Percentiles rank a stretch among this genome's conserved stretches.
Evolutionary conservation across 176 grass and related monocot genomes (phyloP).

Genomic region (Ensete glaucum): DNA sequence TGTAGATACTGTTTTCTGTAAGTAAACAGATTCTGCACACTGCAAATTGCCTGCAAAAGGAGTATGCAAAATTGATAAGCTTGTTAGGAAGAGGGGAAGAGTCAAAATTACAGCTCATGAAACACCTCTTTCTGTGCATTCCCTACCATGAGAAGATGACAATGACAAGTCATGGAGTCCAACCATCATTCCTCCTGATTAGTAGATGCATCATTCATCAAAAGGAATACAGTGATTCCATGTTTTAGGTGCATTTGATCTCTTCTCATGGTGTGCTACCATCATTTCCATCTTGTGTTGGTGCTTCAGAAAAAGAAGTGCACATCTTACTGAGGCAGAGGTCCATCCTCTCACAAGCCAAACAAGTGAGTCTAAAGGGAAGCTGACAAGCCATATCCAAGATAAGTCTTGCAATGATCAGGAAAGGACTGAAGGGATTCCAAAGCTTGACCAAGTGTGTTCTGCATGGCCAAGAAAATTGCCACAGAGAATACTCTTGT

Average conservation of each 20-base stretch:
- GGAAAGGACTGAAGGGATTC: not conserved
- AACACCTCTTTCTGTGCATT: not conserved
- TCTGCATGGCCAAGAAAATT: not conserved
- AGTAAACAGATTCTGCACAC: not conserved
- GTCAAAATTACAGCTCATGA: not conserved
- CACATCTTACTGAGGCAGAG: too few relatives aligned
- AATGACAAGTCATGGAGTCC: too few relatives aligned
- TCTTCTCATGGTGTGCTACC: too few relatives aligned
- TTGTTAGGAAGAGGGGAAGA: not conserved
- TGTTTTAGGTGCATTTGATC: too few relatives aligned
- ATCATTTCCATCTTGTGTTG: not conserved
- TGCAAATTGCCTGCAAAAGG: not conserved
- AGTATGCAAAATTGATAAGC: not conserved
- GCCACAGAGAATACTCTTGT: not conserved
- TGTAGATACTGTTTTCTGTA: not conserved
- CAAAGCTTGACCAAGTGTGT: not conserved
- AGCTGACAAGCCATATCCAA: not conserved
- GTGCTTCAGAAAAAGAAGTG: not conserved
- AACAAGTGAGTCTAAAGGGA: not conserved
- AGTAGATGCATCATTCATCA: too few relatives aligned
- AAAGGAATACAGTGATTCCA: too few relatives aligned
- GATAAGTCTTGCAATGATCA: not conserved
- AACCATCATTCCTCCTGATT: too few relatives aligned
- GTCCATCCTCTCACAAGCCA: not conserved
- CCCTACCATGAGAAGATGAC: too few relatives aligned